Conservation (phyloP, 345 rosid species). For the Orychophragmus violaceus region DNA sequence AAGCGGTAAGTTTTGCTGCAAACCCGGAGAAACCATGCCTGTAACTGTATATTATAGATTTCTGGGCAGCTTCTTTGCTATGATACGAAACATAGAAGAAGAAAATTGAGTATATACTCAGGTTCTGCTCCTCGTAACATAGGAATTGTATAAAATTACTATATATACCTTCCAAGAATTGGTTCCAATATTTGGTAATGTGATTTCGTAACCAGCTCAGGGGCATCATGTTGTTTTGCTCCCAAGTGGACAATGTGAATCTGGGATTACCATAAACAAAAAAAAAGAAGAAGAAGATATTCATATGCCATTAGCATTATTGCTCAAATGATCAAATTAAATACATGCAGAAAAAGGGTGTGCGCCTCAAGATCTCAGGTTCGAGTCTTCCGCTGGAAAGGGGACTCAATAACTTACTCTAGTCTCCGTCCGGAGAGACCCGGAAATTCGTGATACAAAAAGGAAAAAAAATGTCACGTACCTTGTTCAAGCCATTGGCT, state of each 20-base stretch:
- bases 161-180: conserved; percentile 30
- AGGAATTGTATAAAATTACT: background rate
- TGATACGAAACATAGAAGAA: background rate
- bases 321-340: background rate
- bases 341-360: background rate
- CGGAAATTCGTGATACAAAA: background rate
- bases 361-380: too few species aligned
- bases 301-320: background rate
- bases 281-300: background rate
- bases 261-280: conserved; percentile 20
- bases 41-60: conserved; percentile 45
- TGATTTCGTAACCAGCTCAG: conserved; percentile 35
- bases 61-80: conserved; percentile 38
- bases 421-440: background rate
- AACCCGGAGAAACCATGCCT: conserved; percentile 48
- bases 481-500: conserved; percentile 12
- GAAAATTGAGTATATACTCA: background rate
- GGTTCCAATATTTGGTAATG: conserved; percentile 57
- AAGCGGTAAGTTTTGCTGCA: conserved; percentile 42
- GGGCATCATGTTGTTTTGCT: conserved; percentile 42
- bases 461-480: background rate
- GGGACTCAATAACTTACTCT: background rate
- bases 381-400: too few species aligned
- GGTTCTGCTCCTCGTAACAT: background rate
- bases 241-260: conserved; percentile 63